Evolutionary conservation across 2,329 filamentous ascomycete genomes (phyloP), one percentile per base, ranked within the genome.

Genomic region (Dothistroma septosporum): DNA sequence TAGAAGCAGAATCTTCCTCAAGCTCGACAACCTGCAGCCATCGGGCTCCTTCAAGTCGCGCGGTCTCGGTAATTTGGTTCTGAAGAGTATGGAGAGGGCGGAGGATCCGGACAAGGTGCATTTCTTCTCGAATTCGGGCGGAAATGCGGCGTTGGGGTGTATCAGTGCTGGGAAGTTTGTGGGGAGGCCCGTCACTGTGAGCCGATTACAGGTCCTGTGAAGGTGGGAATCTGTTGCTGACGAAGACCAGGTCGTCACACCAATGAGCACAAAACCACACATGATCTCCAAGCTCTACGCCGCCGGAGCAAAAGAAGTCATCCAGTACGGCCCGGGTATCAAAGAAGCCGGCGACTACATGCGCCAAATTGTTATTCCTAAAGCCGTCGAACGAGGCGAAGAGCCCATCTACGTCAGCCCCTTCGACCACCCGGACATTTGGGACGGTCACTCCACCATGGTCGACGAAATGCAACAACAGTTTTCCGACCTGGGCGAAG

Each of bases 1-100:
- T 59, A 53, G 35, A 55, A 81, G 89, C 79, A 87, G 89, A 77
- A 85, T 95, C 74, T 90, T 89, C 75, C 85, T 95, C 70, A 95
- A 95, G 75, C 84, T 94, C 64, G 91, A 95, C 69, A 90, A 89
- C 72, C 83, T 92, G 58, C 91, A 96, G 72, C 91, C 91, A 4
- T 89, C 88, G 22, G 89, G 89, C 64, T 92, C 89, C 44, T 96
- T 95, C 85, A 94, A 95, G 75, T 92, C 89, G 62, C 72, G 78
- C 66, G 90, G 88, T 32, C 85, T 93, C 63, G 89, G 90, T 54
- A 84, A 89, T 74, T 82, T 89, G 72, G 87, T 91, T 73, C 80
- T 86, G 56, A 78, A 80, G 65, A 71, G 73, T 55, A 76, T 79
- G 49, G 71, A 78, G 19, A 74, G 76, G 59, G 68, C 77, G 63